Evolutionary conservation across 257 asterid species (phyloP), one percentile per base, ranked within the genome.

Genomic region (Scutellaria minor): DNA sequence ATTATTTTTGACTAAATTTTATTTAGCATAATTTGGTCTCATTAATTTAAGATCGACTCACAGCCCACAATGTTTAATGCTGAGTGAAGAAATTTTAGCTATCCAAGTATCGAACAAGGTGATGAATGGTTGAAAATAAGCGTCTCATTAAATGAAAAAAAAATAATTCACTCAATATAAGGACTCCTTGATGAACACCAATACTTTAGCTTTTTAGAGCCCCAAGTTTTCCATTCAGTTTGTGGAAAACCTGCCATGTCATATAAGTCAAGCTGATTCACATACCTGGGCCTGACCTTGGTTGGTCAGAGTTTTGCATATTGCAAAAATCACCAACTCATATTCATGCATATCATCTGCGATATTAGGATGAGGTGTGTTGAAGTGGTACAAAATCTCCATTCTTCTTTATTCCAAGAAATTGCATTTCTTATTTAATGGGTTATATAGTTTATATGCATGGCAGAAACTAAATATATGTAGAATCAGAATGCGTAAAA

Each of bases 11-110:
- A 22, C 10, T 39, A 39, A 24, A 64, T 42, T 61, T 22, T 35
- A 40, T 42, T 72, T 48, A n/a, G 56, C 15, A 47, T 39, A 24
- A 59, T 15, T 42, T 10, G 24, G 18, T 50, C 24, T 37, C 64
- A 20, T 52, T 58, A 52, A 37, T 42, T 46, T 20, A 5, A 65
- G 22, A 74, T 39, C n/a, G 45, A 53, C 39, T 20, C 71, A 10
- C 20, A 60, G 54, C 51, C 40, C 66, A 14, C 20, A 60, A 62
- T 68, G 59, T 75, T 53, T 64, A 65, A n/a, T 15, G 31, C 14
- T 41, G 8, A 18, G 5, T 1, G 9, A 66, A 50, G 44, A 48
- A 65, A n/a, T 75, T 67, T 39, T 22, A 24, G 18, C 69, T 31
- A 31, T 8, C 61, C 58, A 48, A 41, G 24, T 54, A 66, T 9